These are phyloP conservation scores for Aspergillus arachidicola DNA, from an alignment of 2,329 filamentous ascomycete genomes.

Conservation along the genomic window DNA sequence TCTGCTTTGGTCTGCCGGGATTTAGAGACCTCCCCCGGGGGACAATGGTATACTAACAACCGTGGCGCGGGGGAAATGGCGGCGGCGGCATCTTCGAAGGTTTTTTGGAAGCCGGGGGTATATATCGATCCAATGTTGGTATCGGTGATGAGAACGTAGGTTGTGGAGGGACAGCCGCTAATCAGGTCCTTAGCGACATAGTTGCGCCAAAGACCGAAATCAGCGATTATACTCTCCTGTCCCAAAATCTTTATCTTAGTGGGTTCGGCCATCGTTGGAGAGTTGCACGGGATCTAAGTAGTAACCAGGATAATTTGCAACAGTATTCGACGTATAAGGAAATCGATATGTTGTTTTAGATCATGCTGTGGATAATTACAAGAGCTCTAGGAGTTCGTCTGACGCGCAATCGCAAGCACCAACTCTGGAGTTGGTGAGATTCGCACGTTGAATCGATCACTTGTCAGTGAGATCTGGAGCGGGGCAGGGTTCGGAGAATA, in stretches of 20 bases:
- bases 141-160: slow-evolving; percentile 95
- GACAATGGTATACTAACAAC: slow-evolving; percentile 81
- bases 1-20: slow-evolving; percentile 89
- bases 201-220: slow-evolving; percentile 84
- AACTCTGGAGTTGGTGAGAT: not conserved
- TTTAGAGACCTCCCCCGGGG: slow-evolving; percentile 92
- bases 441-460: not conserved
- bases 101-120: slow-evolving; percentile 71
- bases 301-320: slow-evolving; percentile 11
- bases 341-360: slow-evolving; percentile 15
- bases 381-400: not conserved
- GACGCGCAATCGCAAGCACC: not conserved
- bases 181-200: slow-evolving; percentile 83
- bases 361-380: slow-evolving; percentile 18
- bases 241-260: slow-evolving; percentile 79
- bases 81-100: slow-evolving; percentile 59
- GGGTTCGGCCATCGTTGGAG: slow-evolving; percentile 43
- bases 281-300: not conserved
- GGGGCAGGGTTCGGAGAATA: not conserved
- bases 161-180: slow-evolving; percentile 75
- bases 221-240: slow-evolving; percentile 86
- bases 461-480: not conserved
- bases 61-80: slow-evolving; percentile 58
- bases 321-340: slow-evolving; percentile 8
- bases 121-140: slow-evolving; percentile 85